Evolutionary conservation across 495 filamentous ascomycete species (phyloP).

Genomic region (Aspergillus funiculosus): DNA sequence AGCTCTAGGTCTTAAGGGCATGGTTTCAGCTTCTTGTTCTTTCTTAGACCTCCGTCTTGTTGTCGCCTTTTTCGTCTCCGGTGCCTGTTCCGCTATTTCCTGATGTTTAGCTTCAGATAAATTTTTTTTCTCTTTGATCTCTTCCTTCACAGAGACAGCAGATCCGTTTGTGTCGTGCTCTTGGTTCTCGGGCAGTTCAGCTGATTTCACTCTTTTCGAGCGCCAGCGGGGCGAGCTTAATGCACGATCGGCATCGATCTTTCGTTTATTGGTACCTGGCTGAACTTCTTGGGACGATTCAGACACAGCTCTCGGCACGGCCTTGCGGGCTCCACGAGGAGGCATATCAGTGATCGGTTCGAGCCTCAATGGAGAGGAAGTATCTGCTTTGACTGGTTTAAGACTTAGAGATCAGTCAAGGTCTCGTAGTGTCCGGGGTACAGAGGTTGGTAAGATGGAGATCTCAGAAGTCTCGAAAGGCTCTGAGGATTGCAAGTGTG

Average conservation of each 20-base stretch:
- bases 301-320: constrained; percentile 8
- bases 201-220: constrained; percentile 37
- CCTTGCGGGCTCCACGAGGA: constrained; percentile 19
- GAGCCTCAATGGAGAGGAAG: no score
- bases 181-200: constrained; percentile 15
- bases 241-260: constrained; percentile 25
- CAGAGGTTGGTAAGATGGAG: no score
- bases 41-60: constrained; percentile 35
- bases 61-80: constrained; percentile 19
- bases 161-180: no score
- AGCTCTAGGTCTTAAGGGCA: constrained; percentile 66
- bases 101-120: constrained; percentile 11
- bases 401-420: no score
- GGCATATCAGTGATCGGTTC: constrained; percentile 23
- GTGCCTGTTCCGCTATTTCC: constrained; percentile 15
- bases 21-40: constrained; percentile 40
- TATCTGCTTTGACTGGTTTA: no score
- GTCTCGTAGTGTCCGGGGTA: no score
- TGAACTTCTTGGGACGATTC: background rate
- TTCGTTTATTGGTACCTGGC: constrained; percentile 18
- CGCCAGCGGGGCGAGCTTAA: constrained; percentile 27
- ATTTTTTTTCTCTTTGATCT: constrained; percentile 10
- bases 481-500: no score
- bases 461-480: no score
- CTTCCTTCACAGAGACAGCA: constrained; percentile 21